A percentile compares a stretch with the other conserved stretches of the same genome.
Conservation (phyloP, 1,284 basidiomycete species). For the Ustilago loliicola region DNA sequence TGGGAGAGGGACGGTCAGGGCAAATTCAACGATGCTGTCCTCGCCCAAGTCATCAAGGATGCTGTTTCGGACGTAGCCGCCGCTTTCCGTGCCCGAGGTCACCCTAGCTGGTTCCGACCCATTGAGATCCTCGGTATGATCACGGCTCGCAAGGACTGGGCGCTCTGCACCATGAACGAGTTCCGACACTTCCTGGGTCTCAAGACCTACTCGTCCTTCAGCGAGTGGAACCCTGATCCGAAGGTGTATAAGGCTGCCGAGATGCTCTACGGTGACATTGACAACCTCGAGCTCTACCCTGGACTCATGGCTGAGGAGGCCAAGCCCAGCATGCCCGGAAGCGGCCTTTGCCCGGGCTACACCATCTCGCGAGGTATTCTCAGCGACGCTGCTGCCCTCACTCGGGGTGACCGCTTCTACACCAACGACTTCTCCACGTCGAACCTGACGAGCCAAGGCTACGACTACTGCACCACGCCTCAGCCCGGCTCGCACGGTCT, state of each 20-base stretch:
- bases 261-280: slow-evolving; percentile 74
- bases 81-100: slow-evolving; percentile 83
- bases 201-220: slow-evolving; percentile 71
- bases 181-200: slow-evolving; percentile 75
- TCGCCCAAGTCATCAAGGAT: slow-evolving; percentile 74
- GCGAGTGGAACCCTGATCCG: slow-evolving; percentile 85
- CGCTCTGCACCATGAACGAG: slow-evolving; percentile 85
- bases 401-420: slow-evolving; percentile 84
- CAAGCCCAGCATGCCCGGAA: slow-evolving; percentile 81
- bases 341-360: slow-evolving; percentile 82
- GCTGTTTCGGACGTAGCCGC: slow-evolving; percentile 76
- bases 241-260: slow-evolving; percentile 81
- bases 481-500: slow-evolving; percentile 45
- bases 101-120: slow-evolving; percentile 80
- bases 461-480: slow-evolving; percentile 33
- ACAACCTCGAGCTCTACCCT: slow-evolving; percentile 83
- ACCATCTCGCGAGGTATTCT: slow-evolving; percentile 89
- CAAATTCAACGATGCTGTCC: slow-evolving; percentile 79
- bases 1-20: slow-evolving; percentile 77
- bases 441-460: slow-evolving; percentile 77
- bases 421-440: slow-evolving; percentile 83
- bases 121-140: slow-evolving; percentile 87
- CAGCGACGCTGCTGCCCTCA: slow-evolving; percentile 86
- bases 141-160: slow-evolving; percentile 80
- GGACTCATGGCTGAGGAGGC: slow-evolving; percentile 76